These are phyloP conservation scores for Tetrapisispora namnaoensis DNA, from an alignment of 805 yeast genomes.

Conservation along the genomic window DNA sequence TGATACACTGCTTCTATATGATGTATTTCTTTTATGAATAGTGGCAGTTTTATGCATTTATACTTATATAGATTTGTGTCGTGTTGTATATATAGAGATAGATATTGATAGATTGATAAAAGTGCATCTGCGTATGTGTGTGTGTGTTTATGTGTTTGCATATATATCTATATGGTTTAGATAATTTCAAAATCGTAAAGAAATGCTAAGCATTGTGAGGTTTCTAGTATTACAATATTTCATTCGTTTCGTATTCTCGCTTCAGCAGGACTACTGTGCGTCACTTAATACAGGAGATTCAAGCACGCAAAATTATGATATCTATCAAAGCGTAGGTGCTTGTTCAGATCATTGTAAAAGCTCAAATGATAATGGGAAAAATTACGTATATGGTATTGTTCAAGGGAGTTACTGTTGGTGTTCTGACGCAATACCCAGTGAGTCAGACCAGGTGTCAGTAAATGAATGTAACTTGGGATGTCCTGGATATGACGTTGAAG, in stretches of 20 bases:
- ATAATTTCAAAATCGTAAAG: neutral
- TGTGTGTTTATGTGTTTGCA: too few species aligned
- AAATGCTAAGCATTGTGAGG: neutral
- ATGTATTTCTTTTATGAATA: too few species aligned
- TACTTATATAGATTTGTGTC: too few species aligned
- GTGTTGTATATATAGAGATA: too few species aligned
- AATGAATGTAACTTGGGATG: conserved; percentile 15
- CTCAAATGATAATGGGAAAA: neutral
- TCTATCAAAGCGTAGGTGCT: conserved; percentile 5
- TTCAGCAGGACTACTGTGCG: conserved; percentile 7
- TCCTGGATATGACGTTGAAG: conserved; percentile 22
- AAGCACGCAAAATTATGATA: conserved; percentile 2
- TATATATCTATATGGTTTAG: neutral
- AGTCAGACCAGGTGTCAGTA: conserved; percentile 8
- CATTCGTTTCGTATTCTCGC: neutral
- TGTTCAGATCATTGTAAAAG: conserved; percentile 2
- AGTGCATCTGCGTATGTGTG: too few species aligned
- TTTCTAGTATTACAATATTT: neutral
- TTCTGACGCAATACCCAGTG: conserved; percentile 11
- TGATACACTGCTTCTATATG: too few species aligned
- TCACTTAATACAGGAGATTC: conserved; percentile 8
- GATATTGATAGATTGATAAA: too few species aligned
- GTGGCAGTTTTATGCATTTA: too few species aligned
- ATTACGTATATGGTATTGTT: conserved; percentile 18
- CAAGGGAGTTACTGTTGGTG: conserved; percentile 24